Evolutionary conservation across 2,329 filamentous ascomycete species (phyloP).

Genomic region (Rhexocercosporidium sp.): DNA sequence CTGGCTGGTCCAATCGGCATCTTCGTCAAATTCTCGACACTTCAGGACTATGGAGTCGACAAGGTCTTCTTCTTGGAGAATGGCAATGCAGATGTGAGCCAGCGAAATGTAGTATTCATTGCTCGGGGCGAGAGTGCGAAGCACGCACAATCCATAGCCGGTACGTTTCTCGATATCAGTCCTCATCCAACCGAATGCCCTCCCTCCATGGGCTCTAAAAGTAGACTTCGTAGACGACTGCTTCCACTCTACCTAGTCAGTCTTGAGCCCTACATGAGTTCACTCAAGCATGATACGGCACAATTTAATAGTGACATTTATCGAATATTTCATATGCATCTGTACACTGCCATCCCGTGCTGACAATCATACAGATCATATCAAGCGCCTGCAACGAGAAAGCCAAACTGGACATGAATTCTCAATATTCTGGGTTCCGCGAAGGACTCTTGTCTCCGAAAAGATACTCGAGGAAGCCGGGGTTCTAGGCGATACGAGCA

Average conservation of each 20-base stretch:
- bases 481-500: slow-evolving; percentile 88
- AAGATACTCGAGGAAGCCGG: slow-evolving; percentile 91
- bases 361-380: slow-evolving; percentile 76
- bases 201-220: slow-evolving; percentile 56
- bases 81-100: slow-evolving; percentile 90
- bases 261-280: slow-evolving; percentile 59
- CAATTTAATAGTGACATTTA: slow-evolving; percentile 50
- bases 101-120: slow-evolving; percentile 94
- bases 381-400: slow-evolving; percentile 86
- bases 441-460: slow-evolving; percentile 89
- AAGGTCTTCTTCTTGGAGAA: slow-evolving; percentile 98
- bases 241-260: slow-evolving; percentile 60
- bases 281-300: slow-evolving; percentile 38
- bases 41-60: slow-evolving; percentile 97
- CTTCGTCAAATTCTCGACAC: slow-evolving; percentile 91
- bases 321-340: slow-evolving; percentile 41
- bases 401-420: slow-evolving; percentile 94
- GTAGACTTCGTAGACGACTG: slow-evolving; percentile 61
- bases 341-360: slow-evolving; percentile 60
- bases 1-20: slow-evolving; percentile 88
- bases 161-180: slow-evolving; percentile 54
- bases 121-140: slow-evolving; percentile 87
- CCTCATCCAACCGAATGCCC: background rate
- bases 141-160: slow-evolving; percentile 84
- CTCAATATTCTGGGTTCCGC: slow-evolving; percentile 93